These are phyloP conservation scores for Russula ochroleuca DNA, from an alignment of 768 basidiomycete species.

Conservation along the genomic window DNA sequence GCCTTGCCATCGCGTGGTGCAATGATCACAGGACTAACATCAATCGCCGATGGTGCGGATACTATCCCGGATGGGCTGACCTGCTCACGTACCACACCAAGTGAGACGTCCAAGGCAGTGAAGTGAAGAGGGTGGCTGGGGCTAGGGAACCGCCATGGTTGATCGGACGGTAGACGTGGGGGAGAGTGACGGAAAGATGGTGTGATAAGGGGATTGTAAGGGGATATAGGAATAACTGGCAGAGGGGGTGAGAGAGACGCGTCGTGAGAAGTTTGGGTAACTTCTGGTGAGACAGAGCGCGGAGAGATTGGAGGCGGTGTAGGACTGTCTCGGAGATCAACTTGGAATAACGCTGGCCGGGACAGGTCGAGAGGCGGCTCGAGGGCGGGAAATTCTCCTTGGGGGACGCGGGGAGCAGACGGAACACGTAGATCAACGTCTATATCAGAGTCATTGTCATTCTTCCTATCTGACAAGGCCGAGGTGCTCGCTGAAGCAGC, in stretches of 20 bases:
- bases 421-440: slow-evolving; percentile 20
- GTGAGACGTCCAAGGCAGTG: slow-evolving; percentile 55
- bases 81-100: slow-evolving; percentile 56
- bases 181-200: slow-evolving; percentile 78
- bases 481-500: slow-evolving; percentile 17
- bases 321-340: slow-evolving; percentile 21
- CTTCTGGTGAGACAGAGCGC: slow-evolving; percentile 18
- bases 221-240: slow-evolving; percentile 53
- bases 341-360: slow-evolving; percentile 16
- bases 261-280: slow-evolving; percentile 5
- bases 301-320: slow-evolving; percentile 28
- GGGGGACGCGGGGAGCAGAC: slow-evolving; percentile 24
- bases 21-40: slow-evolving; percentile 36
- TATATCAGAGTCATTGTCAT: slow-evolving; percentile 23
- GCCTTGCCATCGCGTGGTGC: slow-evolving; percentile 36
- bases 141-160: slow-evolving; percentile 79
- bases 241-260: slow-evolving; percentile 32
- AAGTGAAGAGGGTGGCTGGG: slow-evolving; percentile 75
- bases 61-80: slow-evolving; percentile 40
- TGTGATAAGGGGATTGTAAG: slow-evolving; percentile 69
- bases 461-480: slow-evolving; percentile 25
- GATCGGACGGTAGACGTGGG: slow-evolving; percentile 67
- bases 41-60: slow-evolving; percentile 31
- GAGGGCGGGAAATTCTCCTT: slow-evolving; percentile 25
- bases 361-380: slow-evolving; percentile 23